These are phyloP conservation scores for Pholiota molesta DNA, from an alignment of 768 basidiomycete species.

Conservation along the genomic window DNA sequence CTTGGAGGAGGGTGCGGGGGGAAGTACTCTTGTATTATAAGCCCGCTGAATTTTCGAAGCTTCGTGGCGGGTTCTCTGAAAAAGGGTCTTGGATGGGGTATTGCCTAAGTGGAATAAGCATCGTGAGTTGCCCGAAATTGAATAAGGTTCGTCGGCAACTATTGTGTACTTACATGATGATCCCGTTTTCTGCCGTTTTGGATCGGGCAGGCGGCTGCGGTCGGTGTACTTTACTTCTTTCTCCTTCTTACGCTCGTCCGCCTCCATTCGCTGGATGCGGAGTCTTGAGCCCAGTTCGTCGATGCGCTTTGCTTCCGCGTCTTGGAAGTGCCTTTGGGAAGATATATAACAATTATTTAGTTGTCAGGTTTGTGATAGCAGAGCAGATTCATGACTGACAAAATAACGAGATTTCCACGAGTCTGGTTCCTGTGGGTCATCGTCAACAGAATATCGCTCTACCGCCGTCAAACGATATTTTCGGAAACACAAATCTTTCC, in stretches of 20 bases:
- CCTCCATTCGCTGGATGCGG: constrained; percentile 67
- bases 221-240: constrained; percentile 78
- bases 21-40: constrained; percentile 53
- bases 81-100: constrained; percentile 63
- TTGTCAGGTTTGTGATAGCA: constrained; percentile 10
- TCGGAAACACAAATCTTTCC: constrained; percentile 65
- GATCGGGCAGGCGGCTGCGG: constrained; percentile 61
- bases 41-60: constrained; percentile 69
- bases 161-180: constrained; percentile 47
- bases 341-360: not conserved
- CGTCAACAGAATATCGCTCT: constrained; percentile 45
- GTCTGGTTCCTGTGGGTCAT: constrained; percentile 46
- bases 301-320: constrained; percentile 63
- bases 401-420: constrained; percentile 75
- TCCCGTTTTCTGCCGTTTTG: constrained; percentile 58
- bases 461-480: constrained; percentile 54
- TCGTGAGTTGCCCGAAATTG: constrained; percentile 20
- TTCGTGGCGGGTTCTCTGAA: constrained; percentile 77
- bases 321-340: constrained; percentile 53
- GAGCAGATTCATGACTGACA: constrained; percentile 42
- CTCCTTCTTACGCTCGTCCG: constrained; percentile 76
- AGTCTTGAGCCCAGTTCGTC: constrained; percentile 65
- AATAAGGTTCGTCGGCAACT: constrained; percentile 10
- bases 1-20: constrained; percentile 55
- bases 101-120: constrained; percentile 33